phyloP scores from a whole-genome alignment of 78 protist species.

The Mastigamoeba balamuthi region DNA sequence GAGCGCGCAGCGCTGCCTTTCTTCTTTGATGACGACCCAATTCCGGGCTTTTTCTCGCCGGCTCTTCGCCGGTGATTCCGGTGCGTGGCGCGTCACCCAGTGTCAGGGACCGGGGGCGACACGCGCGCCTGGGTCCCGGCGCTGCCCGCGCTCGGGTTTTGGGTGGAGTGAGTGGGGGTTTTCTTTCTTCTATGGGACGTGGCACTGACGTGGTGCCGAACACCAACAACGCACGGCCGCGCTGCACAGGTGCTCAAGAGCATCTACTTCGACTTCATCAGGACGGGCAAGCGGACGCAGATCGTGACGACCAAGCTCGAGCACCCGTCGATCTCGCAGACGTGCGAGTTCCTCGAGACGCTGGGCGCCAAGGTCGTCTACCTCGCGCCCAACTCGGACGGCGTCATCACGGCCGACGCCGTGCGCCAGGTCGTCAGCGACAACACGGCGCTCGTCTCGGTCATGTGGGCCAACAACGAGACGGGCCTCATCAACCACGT shows the following conservation, averaged over 20 bases:
- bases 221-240: too few species aligned
- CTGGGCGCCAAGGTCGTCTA: slow-evolving; percentile 1
- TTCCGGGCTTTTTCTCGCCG: too few species aligned
- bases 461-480: slow-evolving; percentile 45
- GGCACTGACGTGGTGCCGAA: too few species aligned
- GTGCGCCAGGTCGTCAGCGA: not conserved
- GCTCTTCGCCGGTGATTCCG: too few species aligned
- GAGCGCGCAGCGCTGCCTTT: too few species aligned
- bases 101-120: too few species aligned
- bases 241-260: not conserved
- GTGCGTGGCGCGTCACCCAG: too few species aligned
- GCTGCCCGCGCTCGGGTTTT: too few species aligned
- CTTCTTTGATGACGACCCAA: too few species aligned
- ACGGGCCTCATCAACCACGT: slow-evolving; percentile 11
- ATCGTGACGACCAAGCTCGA: slow-evolving; percentile 22
- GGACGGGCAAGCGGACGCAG: slow-evolving; percentile 1
- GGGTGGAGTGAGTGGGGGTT: too few species aligned
- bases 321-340: slow-evolving; percentile 25
- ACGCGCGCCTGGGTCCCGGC: too few species aligned
- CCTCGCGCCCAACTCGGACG: not conserved
- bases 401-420: not conserved
- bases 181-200: too few species aligned
- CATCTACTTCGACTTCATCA: not conserved
- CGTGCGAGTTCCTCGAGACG: slow-evolving; percentile 10
- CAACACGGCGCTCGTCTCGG: not conserved